Base-by-base conservation (phyloP, 495 filamentous ascomycete genomes). In the Aspergillus panamensis region DNA sequence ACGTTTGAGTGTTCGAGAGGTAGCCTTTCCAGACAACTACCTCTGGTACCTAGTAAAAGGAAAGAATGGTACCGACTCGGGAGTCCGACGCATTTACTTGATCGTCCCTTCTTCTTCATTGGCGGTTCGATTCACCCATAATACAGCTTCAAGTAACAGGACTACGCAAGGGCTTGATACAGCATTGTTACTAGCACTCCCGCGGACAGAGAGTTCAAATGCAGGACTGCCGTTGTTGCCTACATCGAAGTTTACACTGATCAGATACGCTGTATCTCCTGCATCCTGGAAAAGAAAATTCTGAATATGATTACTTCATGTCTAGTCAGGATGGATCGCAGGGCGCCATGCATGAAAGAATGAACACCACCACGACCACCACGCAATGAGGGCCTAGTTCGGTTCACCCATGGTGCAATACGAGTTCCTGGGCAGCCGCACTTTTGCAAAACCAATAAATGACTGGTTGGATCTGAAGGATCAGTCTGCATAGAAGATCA, bases 401-500 rank as follows among this genome's bases (percentile, higher is more conserved):
- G 35, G 50, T 48, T 48, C 17, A 13, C 42, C 45, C 35, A 42
- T 43, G 35, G 57, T 30, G 30, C 32, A 57, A 56, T 45, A 43
- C 20, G 45, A 53, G 58, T 61, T 57, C 53, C 58, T 64, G 59
- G 43, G 51, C 44, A 58, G 51, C 47, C 57, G 56, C 59, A 62
- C 47, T 51, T 50, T 57, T 31, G 3, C 25, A 35, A 53, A 42
- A 48, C 39, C 47, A 30, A 56, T 37, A 48, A 51, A 59, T 59
- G 59, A 54, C 47, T 54, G 63, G 49, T 31, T 25, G 21, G 19
- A 8, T 12, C 32, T 32, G 51, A 58, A 57, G 43, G 45, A 42
- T 62, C 47, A 48, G 53, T 39, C 55, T 63, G 64, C 64, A 66
- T 59, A 52, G 61, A 63, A 66, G 56, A 55, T 47, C 50, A 31